phyloP scores from a whole-genome alignment of 2,329 filamentous ascomycete genomes.

The Nemania sp. region DNA sequence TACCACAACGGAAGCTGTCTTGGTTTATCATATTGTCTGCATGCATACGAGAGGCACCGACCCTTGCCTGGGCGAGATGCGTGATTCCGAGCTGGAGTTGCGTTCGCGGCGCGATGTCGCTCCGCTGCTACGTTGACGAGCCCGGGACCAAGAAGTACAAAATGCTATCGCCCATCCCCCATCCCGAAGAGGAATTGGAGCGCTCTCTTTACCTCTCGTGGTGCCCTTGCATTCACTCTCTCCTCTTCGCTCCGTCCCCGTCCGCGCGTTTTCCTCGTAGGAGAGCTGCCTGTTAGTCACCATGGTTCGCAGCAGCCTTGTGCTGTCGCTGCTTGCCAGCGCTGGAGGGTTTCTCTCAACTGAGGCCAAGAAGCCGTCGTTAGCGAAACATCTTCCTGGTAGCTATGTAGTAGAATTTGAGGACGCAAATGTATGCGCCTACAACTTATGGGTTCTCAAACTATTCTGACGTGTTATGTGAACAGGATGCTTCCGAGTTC shows the following conservation, averaged over 20 bases:
- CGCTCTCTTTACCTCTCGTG: too few relatives aligned
- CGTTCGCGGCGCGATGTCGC: conserved; percentile 12
- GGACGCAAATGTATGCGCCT: conserved; percentile 48
- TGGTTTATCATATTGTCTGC: conserved; percentile 15
- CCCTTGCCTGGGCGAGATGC: conserved; percentile 11
- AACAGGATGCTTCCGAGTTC: conserved; percentile 48
- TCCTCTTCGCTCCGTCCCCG: conserved; percentile 6
- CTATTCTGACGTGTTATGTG: conserved; percentile 7
- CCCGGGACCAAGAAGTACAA: conserved; percentile 9
- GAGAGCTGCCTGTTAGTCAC: conserved; percentile 15
- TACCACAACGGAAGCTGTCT: conserved; percentile 24
- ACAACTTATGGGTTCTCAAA: not conserved
- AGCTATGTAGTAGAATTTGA: conserved; percentile 59
- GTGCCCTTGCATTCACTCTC: too few relatives aligned
- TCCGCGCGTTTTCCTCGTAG: conserved; percentile 10
- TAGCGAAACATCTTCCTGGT: conserved; percentile 45
- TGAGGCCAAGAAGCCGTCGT: conserved; percentile 28
- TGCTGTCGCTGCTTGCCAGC: conserved; percentile 36
- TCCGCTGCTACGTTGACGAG: not conserved
- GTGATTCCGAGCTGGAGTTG: conserved; percentile 24
- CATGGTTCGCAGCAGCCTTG: conserved; percentile 36
- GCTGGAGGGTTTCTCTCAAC: conserved; percentile 29
- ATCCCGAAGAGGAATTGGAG: not conserved
- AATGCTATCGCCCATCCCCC: conserved; percentile 15
- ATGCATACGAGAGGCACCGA: not conserved